Percentiles rank a stretch among this genome's conserved stretches.
Evolutionary conservation across 179 eudicot species (phyloP).

Genomic region (Amaranthus tricolor): DNA sequence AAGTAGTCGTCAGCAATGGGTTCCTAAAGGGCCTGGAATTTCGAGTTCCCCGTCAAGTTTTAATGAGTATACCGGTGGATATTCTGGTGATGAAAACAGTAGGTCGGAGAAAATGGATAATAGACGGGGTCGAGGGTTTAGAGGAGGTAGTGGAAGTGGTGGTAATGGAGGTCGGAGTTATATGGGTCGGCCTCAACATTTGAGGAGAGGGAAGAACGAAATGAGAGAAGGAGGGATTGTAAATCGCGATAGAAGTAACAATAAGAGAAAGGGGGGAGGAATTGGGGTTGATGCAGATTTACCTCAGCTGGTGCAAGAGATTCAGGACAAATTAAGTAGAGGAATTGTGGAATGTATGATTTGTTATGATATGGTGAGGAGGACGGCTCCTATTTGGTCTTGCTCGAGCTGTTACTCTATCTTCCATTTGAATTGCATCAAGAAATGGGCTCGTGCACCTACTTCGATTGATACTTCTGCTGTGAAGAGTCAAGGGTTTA

Average conservation of each 20-base stretch:
- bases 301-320: slow-evolving; percentile 90
- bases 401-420: slow-evolving; percentile 87
- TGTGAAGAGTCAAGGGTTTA: slow-evolving; percentile 80
- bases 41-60: slow-evolving; percentile 24
- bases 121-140: slow-evolving; percentile 27
- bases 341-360: slow-evolving; percentile 94
- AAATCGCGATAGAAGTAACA: slow-evolving; percentile 18
- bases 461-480: slow-evolving; percentile 73
- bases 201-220: slow-evolving; percentile 40
- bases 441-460: slow-evolving; percentile 98
- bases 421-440: slow-evolving; percentile 76
- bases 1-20: slow-evolving; percentile 59
- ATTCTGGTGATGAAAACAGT: slow-evolving; percentile 29
- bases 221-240: slow-evolving; percentile 28
- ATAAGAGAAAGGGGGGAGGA: slow-evolving; percentile 29
- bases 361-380: slow-evolving; percentile 90
- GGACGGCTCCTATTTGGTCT: slow-evolving; percentile 89
- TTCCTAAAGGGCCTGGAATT: slow-evolving; percentile 40
- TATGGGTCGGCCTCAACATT: slow-evolving; percentile 43
- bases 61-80: slow-evolving; percentile 20
- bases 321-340: slow-evolving; percentile 81
- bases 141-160: slow-evolving; percentile 16
- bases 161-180: slow-evolving; percentile 33
- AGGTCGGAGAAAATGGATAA: slow-evolving; percentile 18
- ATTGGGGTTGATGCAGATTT: slow-evolving; percentile 34